Base-by-base conservation (phyloP, 139 green algal genomes). In the Zygnema circumcarinatum region DNA sequence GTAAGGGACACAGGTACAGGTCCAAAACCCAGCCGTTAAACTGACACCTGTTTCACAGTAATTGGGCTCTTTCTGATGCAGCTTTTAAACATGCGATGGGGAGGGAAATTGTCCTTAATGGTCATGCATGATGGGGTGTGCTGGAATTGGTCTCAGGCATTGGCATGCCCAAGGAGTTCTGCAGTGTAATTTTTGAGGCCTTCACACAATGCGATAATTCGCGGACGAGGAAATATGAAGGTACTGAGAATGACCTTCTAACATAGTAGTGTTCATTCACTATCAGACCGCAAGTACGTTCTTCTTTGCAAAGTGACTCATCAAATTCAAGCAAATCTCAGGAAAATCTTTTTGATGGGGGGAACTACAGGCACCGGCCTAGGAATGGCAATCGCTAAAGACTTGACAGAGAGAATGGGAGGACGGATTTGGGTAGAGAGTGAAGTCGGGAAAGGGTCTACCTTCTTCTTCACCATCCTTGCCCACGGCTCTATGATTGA, bases 161-260 rank as follows among this genome's bases (percentile, higher is more conserved):
- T 53, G 83, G 83, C 38, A 88, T 88, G 69, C 83, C 83, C 3
- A 20, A 29, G 31, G 73, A 83, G 1, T 88, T 88, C 33, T 53
- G 42, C 21, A 21, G 35, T 22, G 41, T 88, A 36, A 83, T 88
- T 31, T 88, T 88, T 41, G 83, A 88, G 72, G 83, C 83, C 7
- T 88, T 88, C 69, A 88, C 83, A 1, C 83, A 88, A 54, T 88
- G 83, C 33, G 83, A 88, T 62, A 88, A 88, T 76, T 88, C 83
- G 31, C 38, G 83, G 1, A 88, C 72, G 7, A 35, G 83, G 22
- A 41, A 72, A 0, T 88, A 88, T 52, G 83, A 88, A 84, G 83
- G 83, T 54, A 54, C 22, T 21, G 35, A 78, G 16, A 41, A 39
- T 36, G 7, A 41, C 39, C 21, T 22, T 33, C 25, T 80, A 25